Evolutionary conservation across 208 protist genomes (phyloP).

Genomic region (Leishmania aethiopica): DNA sequence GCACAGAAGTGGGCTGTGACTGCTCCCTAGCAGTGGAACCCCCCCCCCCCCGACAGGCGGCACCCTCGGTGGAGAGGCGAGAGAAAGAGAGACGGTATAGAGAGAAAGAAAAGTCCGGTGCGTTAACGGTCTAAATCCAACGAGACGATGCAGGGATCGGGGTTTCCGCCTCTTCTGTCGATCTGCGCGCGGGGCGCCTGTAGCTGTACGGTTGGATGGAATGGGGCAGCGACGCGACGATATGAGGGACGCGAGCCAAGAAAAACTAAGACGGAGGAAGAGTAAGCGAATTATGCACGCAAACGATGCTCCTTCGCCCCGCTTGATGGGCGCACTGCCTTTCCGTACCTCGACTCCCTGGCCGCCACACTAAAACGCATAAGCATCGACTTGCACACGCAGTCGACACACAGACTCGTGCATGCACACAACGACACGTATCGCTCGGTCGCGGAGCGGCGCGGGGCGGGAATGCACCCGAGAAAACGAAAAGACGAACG

Average conservation of each 20-base stretch:
- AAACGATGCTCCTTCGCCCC: background rate
- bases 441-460: too few relatives aligned
- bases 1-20: background rate
- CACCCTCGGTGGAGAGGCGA: background rate
- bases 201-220: background rate
- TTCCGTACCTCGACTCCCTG: background rate
- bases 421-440: background rate
- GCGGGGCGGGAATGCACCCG: background rate
- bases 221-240: background rate
- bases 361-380: background rate
- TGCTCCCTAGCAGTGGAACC: background rate
- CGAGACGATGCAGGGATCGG: background rate
- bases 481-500: background rate
- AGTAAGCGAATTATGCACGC: background rate
- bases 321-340: background rate
- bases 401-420: background rate
- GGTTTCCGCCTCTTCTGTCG: background rate
- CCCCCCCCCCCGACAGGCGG: background rate
- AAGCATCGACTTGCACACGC: background rate
- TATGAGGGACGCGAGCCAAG: too few relatives aligned
- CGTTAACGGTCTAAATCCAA: background rate
- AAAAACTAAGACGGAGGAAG: background rate
- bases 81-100: background rate
- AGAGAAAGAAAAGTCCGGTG: background rate
- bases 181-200: background rate